Conservation (phyloP, 495 filamentous ascomycete species). For the Xylaria scruposa region DNA sequence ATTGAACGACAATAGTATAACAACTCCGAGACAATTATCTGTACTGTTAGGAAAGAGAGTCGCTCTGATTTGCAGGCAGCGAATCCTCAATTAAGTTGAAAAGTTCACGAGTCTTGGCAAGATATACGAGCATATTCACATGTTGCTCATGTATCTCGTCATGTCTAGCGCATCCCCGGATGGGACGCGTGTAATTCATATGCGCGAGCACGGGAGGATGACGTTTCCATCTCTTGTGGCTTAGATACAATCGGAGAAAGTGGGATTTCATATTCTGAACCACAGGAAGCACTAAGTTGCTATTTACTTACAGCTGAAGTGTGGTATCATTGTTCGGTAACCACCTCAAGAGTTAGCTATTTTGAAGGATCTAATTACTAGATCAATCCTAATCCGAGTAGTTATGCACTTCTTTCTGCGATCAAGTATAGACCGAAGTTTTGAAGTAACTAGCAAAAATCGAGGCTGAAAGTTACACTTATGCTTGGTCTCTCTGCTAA, state of each 20-base stretch:
- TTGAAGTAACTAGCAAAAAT: background rate
- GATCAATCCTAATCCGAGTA: background rate
- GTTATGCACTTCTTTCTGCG: background rate
- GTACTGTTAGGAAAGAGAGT: background rate
- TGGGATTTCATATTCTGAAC: background rate
- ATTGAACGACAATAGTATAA: background rate
- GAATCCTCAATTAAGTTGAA: too few species aligned
- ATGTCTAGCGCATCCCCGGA: conserved; percentile 1
- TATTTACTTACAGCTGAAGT: background rate
- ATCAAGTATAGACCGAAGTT: background rate
- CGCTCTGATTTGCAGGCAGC: background rate
- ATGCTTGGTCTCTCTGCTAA: too few species aligned
- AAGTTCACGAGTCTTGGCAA: background rate
- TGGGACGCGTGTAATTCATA: background rate
- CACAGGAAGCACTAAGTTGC: background rate
- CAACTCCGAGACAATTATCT: background rate
- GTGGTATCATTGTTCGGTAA: background rate
- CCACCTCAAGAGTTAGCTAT: background rate
- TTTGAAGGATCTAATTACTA: background rate
- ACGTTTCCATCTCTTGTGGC: background rate
- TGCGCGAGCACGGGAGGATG: background rate
- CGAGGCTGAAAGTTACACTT: too few species aligned
- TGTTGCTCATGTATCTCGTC: background rate
- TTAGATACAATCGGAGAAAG: background rate
- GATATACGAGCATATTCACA: background rate